Evolutionary conservation across 345 rosid genomes (phyloP), one percentile per base, ranked within the genome.

Genomic region (Abelmoschus esculentus): DNA sequence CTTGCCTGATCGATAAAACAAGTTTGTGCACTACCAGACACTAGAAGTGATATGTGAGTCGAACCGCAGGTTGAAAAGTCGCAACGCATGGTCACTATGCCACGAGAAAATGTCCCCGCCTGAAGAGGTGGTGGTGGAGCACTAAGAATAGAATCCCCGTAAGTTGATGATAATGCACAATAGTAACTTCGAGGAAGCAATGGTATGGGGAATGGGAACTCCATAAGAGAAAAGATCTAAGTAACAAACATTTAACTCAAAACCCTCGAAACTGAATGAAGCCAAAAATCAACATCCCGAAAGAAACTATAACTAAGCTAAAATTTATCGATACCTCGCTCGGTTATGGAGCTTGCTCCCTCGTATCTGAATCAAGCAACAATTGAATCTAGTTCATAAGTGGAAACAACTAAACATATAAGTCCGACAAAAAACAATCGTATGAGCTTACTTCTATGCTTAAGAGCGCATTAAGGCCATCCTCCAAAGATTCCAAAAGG

Each of bases 61-160:
- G 88, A 85, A 83, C 90, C 85, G 81, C 95, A 87, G n/a, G 99
- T 96, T 40, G 96, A 92, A 71, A 96, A 66, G 82, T 96, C 99
- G 73, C 99, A 96, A 49, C 97, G 84, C 99, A 96, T 96, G 70
- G 99, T 96, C 67, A 96, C 93, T 17, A 96, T 93, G 73, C 99
- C 99, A 74, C 98, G 99, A 78, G 97, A 84, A 81, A 90, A 92
- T 75, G 96, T 77, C 74, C 98, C 99, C n/a, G 98, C 97, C 76
- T 96, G 98, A 76, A 92, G 97, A 59, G 99, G 99, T 15, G 99
- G 99, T 61, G 98, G 96, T 61, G 98, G 91, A 73, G 99, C 98
- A 90, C 99, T 96, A 84, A 71, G 70, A 82, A 70, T 44, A 22
- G 72, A 57, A 72, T 22, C 54, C 40, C 13, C 7, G 60, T 72